phyloP scores from a whole-genome alignment of 2,329 filamentous ascomycete genomes.

The Phaeosphaeria sp. region DNA sequence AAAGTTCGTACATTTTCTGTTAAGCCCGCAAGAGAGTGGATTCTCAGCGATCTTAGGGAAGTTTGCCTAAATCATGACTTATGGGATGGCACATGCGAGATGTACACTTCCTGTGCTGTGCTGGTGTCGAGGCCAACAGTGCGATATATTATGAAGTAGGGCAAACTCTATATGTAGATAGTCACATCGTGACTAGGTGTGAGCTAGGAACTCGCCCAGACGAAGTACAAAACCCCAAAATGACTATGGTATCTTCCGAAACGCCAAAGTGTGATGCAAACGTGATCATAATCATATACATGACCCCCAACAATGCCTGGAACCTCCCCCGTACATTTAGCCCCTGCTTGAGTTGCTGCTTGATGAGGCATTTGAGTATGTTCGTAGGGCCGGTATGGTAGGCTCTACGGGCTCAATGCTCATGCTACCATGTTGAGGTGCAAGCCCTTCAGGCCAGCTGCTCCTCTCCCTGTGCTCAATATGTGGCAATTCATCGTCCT shows the following conservation, averaged over 20 bases:
- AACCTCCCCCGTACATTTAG: background rate
- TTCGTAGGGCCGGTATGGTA: constrained; percentile 8
- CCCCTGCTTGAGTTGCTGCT: constrained; percentile 6
- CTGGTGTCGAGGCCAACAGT: background rate
- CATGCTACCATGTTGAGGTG: constrained; percentile 11
- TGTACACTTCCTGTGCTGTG: background rate
- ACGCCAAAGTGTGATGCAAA: constrained; percentile 20
- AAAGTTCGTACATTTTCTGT: too few relatives aligned
- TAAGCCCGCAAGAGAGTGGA: too few relatives aligned
- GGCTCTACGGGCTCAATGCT: constrained; percentile 22
- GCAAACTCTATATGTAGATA: background rate
- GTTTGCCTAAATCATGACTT: too few relatives aligned
- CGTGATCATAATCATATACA: constrained; percentile 8
- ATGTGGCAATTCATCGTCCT: constrained; percentile 30
- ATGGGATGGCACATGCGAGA: background rate
- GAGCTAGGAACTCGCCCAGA: background rate
- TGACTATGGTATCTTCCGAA: constrained; percentile 25
- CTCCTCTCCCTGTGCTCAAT: constrained; percentile 40
- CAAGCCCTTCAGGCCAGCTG: constrained; percentile 39
- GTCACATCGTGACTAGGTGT: background rate
- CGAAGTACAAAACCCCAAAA: background rate
- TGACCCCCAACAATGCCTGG: background rate
- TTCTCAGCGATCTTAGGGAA: too few relatives aligned
- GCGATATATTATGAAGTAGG: background rate
- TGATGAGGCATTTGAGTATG: constrained; percentile 6